Evolutionary conservation across 2,329 filamentous ascomycete species (phyloP), one percentile per base, ranked within the genome.

Genomic region (Claviceps sp.): DNA sequence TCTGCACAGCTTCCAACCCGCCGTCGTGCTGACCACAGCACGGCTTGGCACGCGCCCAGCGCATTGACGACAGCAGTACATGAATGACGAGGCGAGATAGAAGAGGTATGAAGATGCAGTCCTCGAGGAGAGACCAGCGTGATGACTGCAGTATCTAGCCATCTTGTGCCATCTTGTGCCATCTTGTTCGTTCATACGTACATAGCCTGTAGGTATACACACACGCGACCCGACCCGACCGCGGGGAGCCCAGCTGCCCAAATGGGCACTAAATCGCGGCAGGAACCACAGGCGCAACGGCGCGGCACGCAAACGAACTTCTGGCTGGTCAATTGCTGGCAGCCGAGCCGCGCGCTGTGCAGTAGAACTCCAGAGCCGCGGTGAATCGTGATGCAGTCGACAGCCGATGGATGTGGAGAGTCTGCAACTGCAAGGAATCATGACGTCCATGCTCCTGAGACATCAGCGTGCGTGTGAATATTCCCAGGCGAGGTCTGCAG

Each of bases 211-310:
- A 22, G 22, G 22, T 3, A 22, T 4, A 22, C 22, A 9, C 14
- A 16, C 8, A 36, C 20, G 44, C 44, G 26, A 46, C 26, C 26
- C 18, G 16, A 20, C 14, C 43, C 13, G 41, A 65, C 41, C 41
- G 20, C 6, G 11, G 16, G 4, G 26, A 30, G 26, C 26, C 26
- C 8, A 30, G 16, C 13, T 44, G 42, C 22, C 42, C 42, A 30
- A 30, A 30, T 30, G 14, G 20, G 22, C 42, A 44, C 11, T 16
- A 16, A 24, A 5, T 13, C 20, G 20, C 42, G 24, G 20, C 26
- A 30, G 20, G 42, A 44, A 24, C 18, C 42, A 44, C 26, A 44
- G 42, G 13, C 11, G 20, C 42, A n/a, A 22, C 42, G 20, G 42
- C 42, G 24, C 42, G 20, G 20, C 42, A 44, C 20, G 7, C 11